A percentile compares a stretch with the other conserved stretches of the same genome.
Evolutionary conservation across 352 stramenopile species (phyloP).

Genomic region (Pythium volutum): DNA sequence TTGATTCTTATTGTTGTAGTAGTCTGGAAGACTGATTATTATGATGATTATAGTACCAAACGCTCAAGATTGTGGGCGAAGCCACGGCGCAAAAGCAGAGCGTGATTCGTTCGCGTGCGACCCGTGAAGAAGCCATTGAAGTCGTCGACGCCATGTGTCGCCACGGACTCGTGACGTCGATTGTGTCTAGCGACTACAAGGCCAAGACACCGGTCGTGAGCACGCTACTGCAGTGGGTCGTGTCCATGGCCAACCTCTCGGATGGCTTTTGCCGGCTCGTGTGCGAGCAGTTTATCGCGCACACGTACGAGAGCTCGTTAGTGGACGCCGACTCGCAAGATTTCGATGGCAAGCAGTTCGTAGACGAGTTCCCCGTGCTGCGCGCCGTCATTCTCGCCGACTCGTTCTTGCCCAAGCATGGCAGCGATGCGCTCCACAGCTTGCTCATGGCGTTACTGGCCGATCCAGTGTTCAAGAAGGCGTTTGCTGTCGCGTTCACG

Average conservation of each 20-base stretch:
- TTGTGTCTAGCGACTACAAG: conserved; percentile 80
- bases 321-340: conserved; percentile 25
- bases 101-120: conserved; percentile 58
- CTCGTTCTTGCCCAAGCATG: conserved; percentile 74
- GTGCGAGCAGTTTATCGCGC: conserved; percentile 60
- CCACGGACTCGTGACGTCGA: conserved; percentile 75
- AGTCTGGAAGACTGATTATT: background rate
- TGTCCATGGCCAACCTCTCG: conserved; percentile 73
- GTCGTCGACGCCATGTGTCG: conserved; percentile 60
- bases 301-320: conserved; percentile 13
- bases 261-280: conserved; percentile 81
- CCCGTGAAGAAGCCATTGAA: conserved; percentile 67
- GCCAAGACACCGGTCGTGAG: conserved; percentile 58
- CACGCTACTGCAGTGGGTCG: conserved; percentile 76
- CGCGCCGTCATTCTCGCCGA: conserved; percentile 83
- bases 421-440: conserved; percentile 86
- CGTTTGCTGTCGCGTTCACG: conserved; percentile 94
- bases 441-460: conserved; percentile 95
- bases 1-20: too few species aligned
- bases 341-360: conserved; percentile 30
- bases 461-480: conserved; percentile 95
- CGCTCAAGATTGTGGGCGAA: conserved; percentile 76
- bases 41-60: conserved; percentile 55
- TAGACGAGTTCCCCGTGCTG: conserved; percentile 54
- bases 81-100: conserved; percentile 76